A percentile compares a stretch with the other conserved stretches of the same genome.
phyloP scores from a whole-genome alignment of 1,139 yeast species.

The Pichia terricola region DNA sequence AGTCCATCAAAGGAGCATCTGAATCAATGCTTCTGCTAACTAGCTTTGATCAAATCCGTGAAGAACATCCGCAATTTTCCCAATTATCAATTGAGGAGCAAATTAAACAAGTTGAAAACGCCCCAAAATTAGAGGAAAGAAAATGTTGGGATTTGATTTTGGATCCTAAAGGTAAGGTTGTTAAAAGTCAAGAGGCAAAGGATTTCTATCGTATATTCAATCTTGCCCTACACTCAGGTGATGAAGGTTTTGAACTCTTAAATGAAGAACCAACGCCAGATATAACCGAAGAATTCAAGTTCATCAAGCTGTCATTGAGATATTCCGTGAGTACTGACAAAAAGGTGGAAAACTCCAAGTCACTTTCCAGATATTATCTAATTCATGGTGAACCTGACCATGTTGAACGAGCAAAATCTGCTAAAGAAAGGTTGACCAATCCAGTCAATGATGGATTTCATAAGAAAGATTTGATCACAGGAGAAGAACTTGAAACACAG shows the following conservation, averaged over 20 bases:
- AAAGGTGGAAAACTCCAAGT: constrained; percentile 50
- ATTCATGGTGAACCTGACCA: constrained; percentile 65
- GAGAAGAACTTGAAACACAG: constrained; percentile 9
- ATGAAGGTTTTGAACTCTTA: neutral
- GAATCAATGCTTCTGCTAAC: constrained; percentile 27
- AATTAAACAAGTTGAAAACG: constrained; percentile 22
- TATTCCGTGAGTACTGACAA: constrained; percentile 46
- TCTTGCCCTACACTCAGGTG: neutral
- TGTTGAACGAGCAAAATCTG: constrained; percentile 15
- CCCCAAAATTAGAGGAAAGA: constrained; percentile 9
- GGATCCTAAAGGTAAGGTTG: constrained; percentile 2
- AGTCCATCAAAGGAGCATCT: constrained; percentile 24
- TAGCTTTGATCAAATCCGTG: constrained; percentile 6
- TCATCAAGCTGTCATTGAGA: constrained; percentile 27
- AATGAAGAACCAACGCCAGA: neutral
- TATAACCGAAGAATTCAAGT: constrained; percentile 3
- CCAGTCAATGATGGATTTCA: neutral
- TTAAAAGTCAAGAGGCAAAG: constrained; percentile 7
- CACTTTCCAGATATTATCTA: constrained; percentile 56
- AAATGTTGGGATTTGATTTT: constrained; percentile 12
- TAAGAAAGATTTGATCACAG: constrained; percentile 20
- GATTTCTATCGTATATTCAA: constrained; percentile 1
- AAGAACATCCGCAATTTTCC: constrained; percentile 9
- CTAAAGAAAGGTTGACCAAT: constrained; percentile 3
- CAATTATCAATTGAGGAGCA: constrained; percentile 8